Conservation (phyloP, 805 yeast species). For the Osmozyma mogii region DNA sequence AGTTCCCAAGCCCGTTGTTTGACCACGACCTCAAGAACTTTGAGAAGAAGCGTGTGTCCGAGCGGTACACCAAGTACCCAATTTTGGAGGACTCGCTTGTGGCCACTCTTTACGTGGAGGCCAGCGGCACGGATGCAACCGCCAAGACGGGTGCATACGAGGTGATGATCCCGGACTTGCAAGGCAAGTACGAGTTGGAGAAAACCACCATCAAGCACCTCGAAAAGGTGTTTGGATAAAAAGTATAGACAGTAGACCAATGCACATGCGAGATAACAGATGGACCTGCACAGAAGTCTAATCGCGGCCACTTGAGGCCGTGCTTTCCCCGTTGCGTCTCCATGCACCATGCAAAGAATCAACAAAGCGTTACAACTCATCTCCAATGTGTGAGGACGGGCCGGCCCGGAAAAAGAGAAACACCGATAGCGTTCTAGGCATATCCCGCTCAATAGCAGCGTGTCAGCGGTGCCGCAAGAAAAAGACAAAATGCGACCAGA, state of each 20-base stretch:
- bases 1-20: slow-evolving; percentile 37
- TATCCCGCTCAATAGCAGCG: slow-evolving; percentile 68
- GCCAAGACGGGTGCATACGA: slow-evolving; percentile 61
- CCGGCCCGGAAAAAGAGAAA: no score
- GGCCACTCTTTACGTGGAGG: slow-evolving; percentile 69
- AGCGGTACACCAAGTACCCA: slow-evolving; percentile 43
- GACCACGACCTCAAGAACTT: slow-evolving; percentile 8
- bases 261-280: no score
- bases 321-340: no score
- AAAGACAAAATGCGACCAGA: slow-evolving; percentile 61
- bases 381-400: no score
- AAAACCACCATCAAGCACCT: slow-evolving; percentile 27
- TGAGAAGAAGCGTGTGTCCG: slow-evolving; percentile 9
- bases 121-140: slow-evolving; percentile 37
- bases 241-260: no score
- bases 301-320: no score
- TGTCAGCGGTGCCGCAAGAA: slow-evolving; percentile 74
- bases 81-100: slow-evolving; percentile 50
- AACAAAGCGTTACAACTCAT: no score
- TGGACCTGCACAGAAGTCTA: no score
- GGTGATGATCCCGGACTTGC: slow-evolving; percentile 57
- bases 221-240: no score
- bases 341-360: no score
- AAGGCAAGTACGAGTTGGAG: slow-evolving; percentile 25
- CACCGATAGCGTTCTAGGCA: no score